A percentile compares a stretch with the other conserved stretches of the same genome.
Conservation (phyloP, 495 filamentous ascomycete species). For the Hypoxylon rickii region DNA sequence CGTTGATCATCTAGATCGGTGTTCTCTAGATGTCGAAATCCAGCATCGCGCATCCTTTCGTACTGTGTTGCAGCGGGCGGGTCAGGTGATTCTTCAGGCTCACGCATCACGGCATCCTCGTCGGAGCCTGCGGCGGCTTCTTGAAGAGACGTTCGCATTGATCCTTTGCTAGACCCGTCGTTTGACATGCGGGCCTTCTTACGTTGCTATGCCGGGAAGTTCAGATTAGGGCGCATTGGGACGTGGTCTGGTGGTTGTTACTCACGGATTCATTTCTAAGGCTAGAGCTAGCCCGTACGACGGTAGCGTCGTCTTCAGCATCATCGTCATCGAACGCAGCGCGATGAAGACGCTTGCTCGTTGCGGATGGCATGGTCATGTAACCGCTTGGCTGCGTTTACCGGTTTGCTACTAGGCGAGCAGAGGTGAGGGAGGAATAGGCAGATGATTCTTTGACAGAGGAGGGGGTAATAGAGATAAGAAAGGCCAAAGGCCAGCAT, state of each 20-base stretch:
- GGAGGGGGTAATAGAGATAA: too few species aligned
- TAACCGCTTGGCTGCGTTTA: not conserved
- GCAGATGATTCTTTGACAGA: too few species aligned
- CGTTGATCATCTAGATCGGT: constrained; percentile 65
- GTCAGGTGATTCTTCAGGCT: constrained; percentile 19
- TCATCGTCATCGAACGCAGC: constrained; percentile 44
- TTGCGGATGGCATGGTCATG: constrained; percentile 42
- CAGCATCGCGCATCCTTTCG: constrained; percentile 55
- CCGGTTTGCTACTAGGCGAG: not conserved
- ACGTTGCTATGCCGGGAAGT: constrained; percentile 35
- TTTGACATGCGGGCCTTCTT: constrained; percentile 53
- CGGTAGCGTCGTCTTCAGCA: constrained; percentile 54
- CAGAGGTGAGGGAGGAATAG: too few species aligned
- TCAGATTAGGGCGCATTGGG: constrained; percentile 5
- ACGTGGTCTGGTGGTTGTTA: not conserved
- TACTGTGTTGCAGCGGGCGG: constrained; percentile 54
- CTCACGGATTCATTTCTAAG: constrained; percentile 53
- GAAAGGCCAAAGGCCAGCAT: too few species aligned
- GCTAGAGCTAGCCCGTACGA: constrained; percentile 51
- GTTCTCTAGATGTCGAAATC: constrained; percentile 57
- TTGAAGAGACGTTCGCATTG: constrained; percentile 30
- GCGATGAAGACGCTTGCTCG: constrained; percentile 54
- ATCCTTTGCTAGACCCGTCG: constrained; percentile 25
- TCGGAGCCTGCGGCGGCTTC: constrained; percentile 39
- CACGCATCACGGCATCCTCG: constrained; percentile 34